Conservation (phyloP, 768 basidiomycete genomes). For the Lactarius trivialis region DNA sequence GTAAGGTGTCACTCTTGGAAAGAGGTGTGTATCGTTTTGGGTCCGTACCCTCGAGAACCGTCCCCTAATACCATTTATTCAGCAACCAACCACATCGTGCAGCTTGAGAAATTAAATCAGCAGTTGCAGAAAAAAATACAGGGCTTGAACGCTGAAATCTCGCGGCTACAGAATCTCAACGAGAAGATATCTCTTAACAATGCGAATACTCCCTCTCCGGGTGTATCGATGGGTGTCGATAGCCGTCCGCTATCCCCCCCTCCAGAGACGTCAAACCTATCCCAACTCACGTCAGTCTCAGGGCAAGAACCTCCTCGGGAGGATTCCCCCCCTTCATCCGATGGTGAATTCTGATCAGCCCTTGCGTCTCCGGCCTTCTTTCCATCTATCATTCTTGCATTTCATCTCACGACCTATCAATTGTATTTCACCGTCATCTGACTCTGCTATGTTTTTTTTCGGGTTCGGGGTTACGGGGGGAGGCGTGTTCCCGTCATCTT, state of each 20-base stretch:
- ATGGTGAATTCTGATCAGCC: conserved; percentile 29
- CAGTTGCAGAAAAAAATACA: conserved; percentile 63
- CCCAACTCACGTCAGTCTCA: conserved; percentile 48
- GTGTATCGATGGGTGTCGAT: conserved; percentile 36
- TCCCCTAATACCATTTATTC: conserved; percentile 11
- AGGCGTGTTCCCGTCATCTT: conserved; percentile 18
- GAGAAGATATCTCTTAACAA: conserved; percentile 76
- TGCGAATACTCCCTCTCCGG: conserved; percentile 50
- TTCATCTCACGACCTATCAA: conserved; percentile 25
- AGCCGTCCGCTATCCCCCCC: conserved; percentile 57
- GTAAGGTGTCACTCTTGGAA: conserved; percentile 84
- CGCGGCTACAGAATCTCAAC: conserved; percentile 65
- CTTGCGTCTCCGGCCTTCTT: conserved; percentile 22
- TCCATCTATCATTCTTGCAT: conserved; percentile 23
- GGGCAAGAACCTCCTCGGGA: conserved; percentile 59
- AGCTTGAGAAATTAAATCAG: conserved; percentile 65
- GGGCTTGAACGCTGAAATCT: conserved; percentile 60
- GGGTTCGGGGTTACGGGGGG: conserved; percentile 16
- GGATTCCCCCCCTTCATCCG: conserved; percentile 44
- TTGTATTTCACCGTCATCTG: conserved; percentile 30
- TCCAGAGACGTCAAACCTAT: conserved; percentile 43
- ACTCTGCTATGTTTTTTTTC: conserved; percentile 9
- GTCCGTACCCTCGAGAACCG: conserved; percentile 10
- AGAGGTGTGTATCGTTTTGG: conserved; percentile 53
- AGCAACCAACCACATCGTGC: conserved; percentile 77